Percentiles rank a stretch among this genome's conserved stretches.
Evolutionary conservation across 1,284 basidiomycete genomes (phyloP).

Genomic region (Ustilago cynodontis): DNA sequence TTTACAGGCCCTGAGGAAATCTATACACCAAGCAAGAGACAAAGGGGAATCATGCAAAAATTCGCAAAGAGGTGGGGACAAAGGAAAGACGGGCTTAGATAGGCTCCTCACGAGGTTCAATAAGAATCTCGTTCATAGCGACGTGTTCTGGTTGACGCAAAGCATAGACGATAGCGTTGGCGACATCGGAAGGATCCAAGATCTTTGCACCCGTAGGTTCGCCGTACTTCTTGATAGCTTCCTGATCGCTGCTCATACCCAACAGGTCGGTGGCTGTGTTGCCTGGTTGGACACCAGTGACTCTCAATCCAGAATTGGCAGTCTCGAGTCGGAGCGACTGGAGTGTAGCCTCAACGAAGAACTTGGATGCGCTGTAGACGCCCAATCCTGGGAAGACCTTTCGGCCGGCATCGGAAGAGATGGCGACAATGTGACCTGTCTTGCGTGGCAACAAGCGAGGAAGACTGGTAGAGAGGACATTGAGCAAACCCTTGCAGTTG

Average conservation of each 20-base stretch:
- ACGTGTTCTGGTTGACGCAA: constrained; percentile 65
- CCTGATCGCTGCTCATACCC: constrained; percentile 65
- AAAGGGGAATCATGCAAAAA: not conserved
- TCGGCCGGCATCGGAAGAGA: constrained; percentile 68
- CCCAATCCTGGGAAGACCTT: constrained; percentile 68
- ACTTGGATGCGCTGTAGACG: constrained; percentile 68
- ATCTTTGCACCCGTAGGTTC: constrained; percentile 67
- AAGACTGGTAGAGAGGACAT: constrained; percentile 59
- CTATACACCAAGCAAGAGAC: not conserved
- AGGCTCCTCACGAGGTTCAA: constrained; percentile 59
- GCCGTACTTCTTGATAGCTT: constrained; percentile 67
- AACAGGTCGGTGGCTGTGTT: constrained; percentile 66
- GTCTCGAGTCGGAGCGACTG: constrained; percentile 67
- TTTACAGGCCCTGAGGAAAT: not conserved
- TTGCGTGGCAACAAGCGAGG: constrained; percentile 56
- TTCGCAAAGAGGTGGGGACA: not conserved
- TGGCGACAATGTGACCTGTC: constrained; percentile 66
- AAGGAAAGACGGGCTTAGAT: constrained; percentile 22
- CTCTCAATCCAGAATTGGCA: constrained; percentile 60
- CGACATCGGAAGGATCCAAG: constrained; percentile 63
- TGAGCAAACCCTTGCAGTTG: constrained; percentile 68
- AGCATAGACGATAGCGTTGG: constrained; percentile 65
- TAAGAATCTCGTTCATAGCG: constrained; percentile 65
- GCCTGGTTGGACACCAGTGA: constrained; percentile 66
- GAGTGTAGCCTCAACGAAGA: constrained; percentile 68